Conservation (phyloP, 495 filamentous ascomycete genomes). For the Hypomontagnella submonticulosa region DNA sequence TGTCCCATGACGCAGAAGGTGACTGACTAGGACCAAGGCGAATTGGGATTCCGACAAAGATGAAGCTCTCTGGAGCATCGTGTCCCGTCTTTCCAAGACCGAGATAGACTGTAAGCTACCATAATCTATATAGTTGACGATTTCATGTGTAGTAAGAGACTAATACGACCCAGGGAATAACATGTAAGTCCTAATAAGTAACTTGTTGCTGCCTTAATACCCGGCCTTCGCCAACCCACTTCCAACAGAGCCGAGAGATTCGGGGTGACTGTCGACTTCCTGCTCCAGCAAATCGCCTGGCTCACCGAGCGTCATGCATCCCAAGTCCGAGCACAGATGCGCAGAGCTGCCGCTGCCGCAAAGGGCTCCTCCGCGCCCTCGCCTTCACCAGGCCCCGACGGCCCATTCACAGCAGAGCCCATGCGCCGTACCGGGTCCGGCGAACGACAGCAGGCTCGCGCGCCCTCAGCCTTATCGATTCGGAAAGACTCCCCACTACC, state of each 20-base stretch:
- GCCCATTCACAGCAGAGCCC: slow-evolving; percentile 58
- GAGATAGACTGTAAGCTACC: slow-evolving; percentile 81
- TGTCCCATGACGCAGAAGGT: not conserved
- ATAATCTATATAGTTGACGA: slow-evolving; percentile 34
- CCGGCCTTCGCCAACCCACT: slow-evolving; percentile 38
- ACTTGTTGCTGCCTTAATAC: slow-evolving; percentile 11
- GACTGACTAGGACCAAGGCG: slow-evolving; percentile 49
- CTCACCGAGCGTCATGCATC: slow-evolving; percentile 91
- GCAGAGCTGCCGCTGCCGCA: slow-evolving; percentile 66
- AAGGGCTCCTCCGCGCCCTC: slow-evolving; percentile 63
- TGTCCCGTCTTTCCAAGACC: slow-evolving; percentile 79
- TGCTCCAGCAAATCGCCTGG: slow-evolving; percentile 95
- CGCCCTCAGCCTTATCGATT: slow-evolving; percentile 70
- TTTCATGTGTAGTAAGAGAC: slow-evolving; percentile 47
- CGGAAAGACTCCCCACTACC: slow-evolving; percentile 70
- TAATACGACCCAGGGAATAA: slow-evolving; percentile 71
- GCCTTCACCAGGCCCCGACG: slow-evolving; percentile 62
- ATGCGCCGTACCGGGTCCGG: slow-evolving; percentile 68
- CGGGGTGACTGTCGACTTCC: slow-evolving; percentile 81
- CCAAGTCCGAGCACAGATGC: slow-evolving; percentile 90
- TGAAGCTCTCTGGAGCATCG: slow-evolving; percentile 85
- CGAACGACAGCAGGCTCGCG: slow-evolving; percentile 59
- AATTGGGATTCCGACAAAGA: slow-evolving; percentile 81
- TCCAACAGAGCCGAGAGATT: slow-evolving; percentile 56
- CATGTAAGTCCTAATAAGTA: slow-evolving; percentile 65